Evolutionary conservation across 2,329 filamentous ascomycete species (phyloP).

Genomic region (Monilinia aucupariae): DNA sequence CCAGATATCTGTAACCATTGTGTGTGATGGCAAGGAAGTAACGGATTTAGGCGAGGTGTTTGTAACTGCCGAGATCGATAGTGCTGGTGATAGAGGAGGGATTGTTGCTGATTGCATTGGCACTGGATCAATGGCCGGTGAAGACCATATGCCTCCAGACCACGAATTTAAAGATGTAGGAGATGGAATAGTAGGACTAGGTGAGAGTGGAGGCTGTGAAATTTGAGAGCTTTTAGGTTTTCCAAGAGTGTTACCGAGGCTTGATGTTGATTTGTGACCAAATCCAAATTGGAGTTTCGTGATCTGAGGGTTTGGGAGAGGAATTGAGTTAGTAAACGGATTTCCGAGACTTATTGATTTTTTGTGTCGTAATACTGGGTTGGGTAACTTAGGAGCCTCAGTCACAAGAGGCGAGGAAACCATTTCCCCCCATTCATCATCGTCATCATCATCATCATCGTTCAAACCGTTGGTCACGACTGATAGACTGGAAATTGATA

Average conservation of each 20-base stretch:
- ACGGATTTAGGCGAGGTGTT: background rate
- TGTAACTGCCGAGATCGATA: background rate
- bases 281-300: conserved; percentile 7
- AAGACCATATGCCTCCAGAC: background rate
- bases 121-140: background rate
- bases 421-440: conserved; percentile 39
- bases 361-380: conserved; percentile 21
- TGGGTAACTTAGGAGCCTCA: conserved; percentile 16
- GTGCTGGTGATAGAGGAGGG: background rate
- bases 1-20: conserved; percentile 1
- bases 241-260: background rate
- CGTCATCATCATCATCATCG: conserved; percentile 24
- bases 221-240: background rate
- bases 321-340: background rate
- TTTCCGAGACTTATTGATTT: conserved; percentile 25
- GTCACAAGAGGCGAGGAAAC: conserved; percentile 33
- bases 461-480: background rate
- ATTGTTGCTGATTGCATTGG: background rate
- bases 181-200: background rate
- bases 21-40: background rate
- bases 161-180: background rate
- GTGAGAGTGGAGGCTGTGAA: background rate
- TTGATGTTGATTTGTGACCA: conserved; percentile 14
- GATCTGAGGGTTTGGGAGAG: conserved; percentile 14
- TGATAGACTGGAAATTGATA: background rate